A percentile compares a stretch with the other conserved stretches of the same genome.
phyloP scores from a whole-genome alignment of 257 asterid genomes.

The Forsythia viridissima region DNA sequence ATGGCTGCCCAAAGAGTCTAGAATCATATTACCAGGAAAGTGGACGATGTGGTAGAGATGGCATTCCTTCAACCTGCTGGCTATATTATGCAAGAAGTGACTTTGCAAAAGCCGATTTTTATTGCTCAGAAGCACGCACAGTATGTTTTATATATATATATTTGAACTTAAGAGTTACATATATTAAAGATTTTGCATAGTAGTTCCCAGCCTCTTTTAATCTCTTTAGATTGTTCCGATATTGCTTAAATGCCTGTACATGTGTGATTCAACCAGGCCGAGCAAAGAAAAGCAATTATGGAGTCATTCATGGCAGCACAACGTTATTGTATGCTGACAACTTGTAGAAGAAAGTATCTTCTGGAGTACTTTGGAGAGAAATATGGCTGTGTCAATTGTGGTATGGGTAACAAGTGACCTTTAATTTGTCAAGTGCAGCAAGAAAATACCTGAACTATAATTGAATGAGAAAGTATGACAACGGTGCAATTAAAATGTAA shows the following conservation, averaged over 20 bases:
- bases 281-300: slow-evolving; percentile 75
- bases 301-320: slow-evolving; percentile 81
- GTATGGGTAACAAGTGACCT: slow-evolving; percentile 37
- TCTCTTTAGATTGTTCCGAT: slow-evolving; percentile 19
- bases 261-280: slow-evolving; percentile 52
- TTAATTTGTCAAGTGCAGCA: neutral
- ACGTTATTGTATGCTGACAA: slow-evolving; percentile 73
- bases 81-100: slow-evolving; percentile 83
- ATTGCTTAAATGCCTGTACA: slow-evolving; percentile 20
- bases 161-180: neutral
- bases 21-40: slow-evolving; percentile 99
- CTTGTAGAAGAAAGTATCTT: slow-evolving; percentile 88
- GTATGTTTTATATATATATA: slow-evolving; percentile 36
- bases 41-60: slow-evolving; percentile 98
- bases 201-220: slow-evolving; percentile 2
- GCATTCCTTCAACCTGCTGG: slow-evolving; percentile 83
- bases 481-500: neutral
- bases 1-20: slow-evolving; percentile 97
- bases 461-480: neutral
- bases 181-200: neutral
- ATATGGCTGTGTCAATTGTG: slow-evolving; percentile 55
- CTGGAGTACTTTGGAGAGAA: slow-evolving; percentile 84
- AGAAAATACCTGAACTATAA: neutral
- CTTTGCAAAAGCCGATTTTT: slow-evolving; percentile 78
- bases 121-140: slow-evolving; percentile 75